Base-by-base conservation (phyloP, 2,329 filamentous ascomycete genomes). In the Sarocladium strictum region DNA sequence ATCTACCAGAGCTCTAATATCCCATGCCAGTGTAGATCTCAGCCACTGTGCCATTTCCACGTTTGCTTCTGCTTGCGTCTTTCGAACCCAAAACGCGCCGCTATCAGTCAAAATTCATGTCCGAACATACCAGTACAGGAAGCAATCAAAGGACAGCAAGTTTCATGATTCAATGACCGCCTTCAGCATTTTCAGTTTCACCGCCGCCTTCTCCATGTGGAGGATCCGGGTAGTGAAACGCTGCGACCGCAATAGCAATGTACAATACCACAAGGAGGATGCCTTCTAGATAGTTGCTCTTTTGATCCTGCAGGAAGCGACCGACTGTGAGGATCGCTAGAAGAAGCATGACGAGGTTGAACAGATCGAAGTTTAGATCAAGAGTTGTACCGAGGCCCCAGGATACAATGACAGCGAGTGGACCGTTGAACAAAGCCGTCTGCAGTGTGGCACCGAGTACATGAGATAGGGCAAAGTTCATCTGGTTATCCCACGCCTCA, bases 251-350 rank as follows among this genome's bases (percentile, higher is more conserved):
- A 59, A 85, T 81, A 27, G 79, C 78, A 43, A 84, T 64, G 61
- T 85, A 85, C 4, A 84, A 74, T 45, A 88, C 79, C 17, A 96
- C 82, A 60, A 90, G 89, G 17, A 97, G 78, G 23, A 84, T 80
- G 2, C 92, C 92, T 68, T 97, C 92, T 3, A 97, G 79, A 64
- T 95, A 97, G 65, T 96, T 95, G 58, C 85, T 90, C 76, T 94
- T 93, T 60, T 89, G 85, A 65, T 97, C 92, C 51, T 90, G 79
- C 54, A 97, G 72, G 71, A 96, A 96, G 58, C 90, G 89, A 1
- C 91, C 90, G 35, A 96, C 89, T 0, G 91, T 90, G 40, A 97
- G 76, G 62, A 96, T 93, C 26, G 89, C 83, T 23, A 97, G 77
- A 55, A 97, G 83, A 9, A 97, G 75, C 59, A 95, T 79, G 55